These are phyloP conservation scores for Thymus quinquecostatus DNA, from an alignment of 257 asterid genomes.

Conservation along the genomic window DNA sequence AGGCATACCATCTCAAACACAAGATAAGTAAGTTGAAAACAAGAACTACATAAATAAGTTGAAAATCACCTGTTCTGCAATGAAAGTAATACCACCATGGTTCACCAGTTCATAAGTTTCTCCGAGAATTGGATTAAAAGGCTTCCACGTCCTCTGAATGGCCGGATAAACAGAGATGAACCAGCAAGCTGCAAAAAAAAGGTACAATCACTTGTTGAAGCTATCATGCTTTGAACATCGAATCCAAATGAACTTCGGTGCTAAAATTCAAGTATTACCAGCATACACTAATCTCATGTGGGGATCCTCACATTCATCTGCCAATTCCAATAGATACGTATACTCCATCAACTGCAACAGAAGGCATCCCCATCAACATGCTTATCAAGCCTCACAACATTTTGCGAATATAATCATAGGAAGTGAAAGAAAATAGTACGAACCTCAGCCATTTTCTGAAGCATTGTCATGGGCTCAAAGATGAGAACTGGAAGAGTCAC, in stretches of 20 bases:
- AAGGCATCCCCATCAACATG: conserved; percentile 28
- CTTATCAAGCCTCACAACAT: conserved; percentile 10
- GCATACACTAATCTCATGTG: conserved; percentile 90
- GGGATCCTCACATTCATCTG: conserved; percentile 96
- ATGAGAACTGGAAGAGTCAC: conserved; percentile 97
- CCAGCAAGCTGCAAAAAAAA: conserved; percentile 76
- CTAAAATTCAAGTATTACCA: conserved; percentile 32
- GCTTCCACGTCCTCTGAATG: conserved; percentile 96
- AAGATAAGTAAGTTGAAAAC: not conserved
- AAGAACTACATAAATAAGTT: not conserved
- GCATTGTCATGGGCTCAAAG: conserved; percentile 99
- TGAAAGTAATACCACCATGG: conserved; percentile 81
- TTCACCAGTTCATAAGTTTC: conserved; percentile 93
- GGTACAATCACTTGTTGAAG: not conserved
- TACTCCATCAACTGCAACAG: conserved; percentile 89
- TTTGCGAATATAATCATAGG: not conserved
- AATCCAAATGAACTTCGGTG: conserved; percentile 40
- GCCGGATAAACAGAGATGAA: conserved; percentile 90
- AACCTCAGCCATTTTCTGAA: conserved; percentile 99
- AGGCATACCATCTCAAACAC: conserved; percentile 26
- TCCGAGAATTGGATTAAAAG: conserved; percentile 97
- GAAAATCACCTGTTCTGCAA: conserved; percentile 84
- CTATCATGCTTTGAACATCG: not conserved
- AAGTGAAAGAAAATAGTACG: conserved; percentile 15
- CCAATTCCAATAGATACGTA: conserved; percentile 77